Evolutionary conservation across 2,329 filamentous ascomycete genomes (phyloP).

Genomic region (Ophioceras dolichostomum): DNA sequence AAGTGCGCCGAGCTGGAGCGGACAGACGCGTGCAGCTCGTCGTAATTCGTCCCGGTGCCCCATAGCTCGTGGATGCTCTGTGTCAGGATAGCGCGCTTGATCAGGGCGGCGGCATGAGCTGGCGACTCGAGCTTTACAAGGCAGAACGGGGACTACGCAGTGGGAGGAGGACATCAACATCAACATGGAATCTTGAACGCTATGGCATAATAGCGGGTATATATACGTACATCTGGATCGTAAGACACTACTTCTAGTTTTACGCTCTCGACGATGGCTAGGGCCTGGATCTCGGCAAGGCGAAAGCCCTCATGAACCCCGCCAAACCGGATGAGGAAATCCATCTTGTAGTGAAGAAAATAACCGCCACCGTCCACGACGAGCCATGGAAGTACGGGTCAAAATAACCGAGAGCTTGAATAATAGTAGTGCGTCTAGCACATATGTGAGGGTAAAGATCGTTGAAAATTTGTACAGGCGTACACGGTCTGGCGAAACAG

Average conservation of each 20-base stretch:
- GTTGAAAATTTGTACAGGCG: too few relatives aligned
- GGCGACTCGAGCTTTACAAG: constrained; percentile 57
- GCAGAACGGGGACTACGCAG: constrained; percentile 69
- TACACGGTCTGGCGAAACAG: too few relatives aligned
- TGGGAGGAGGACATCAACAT: constrained; percentile 7
- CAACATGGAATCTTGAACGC: too few relatives aligned
- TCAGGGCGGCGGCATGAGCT: constrained; percentile 51
- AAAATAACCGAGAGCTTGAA: background rate
- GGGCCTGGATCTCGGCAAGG: constrained; percentile 66
- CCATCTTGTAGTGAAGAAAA: too few relatives aligned
- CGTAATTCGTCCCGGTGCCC: constrained; percentile 58
- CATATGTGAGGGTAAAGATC: too few relatives aligned
- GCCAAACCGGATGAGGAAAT: constrained; percentile 81
- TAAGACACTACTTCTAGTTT: constrained; percentile 66
- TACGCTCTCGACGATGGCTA: constrained; percentile 58
- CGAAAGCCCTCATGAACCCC: constrained; percentile 90
- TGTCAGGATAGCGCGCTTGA: constrained; percentile 67
- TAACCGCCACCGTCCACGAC: too few relatives aligned
- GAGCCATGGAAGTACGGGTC: too few relatives aligned
- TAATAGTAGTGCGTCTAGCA: background rate
- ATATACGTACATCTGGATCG: constrained; percentile 53
- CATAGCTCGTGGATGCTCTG: constrained; percentile 84
- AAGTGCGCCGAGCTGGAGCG: constrained; percentile 42
- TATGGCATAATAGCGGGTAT: too few relatives aligned
- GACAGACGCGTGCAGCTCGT: constrained; percentile 56